A percentile compares a stretch with the other conserved stretches of the same genome.
phyloP scores from a whole-genome alignment of 2,329 filamentous ascomycete genomes.

The Aschersonia sp. region DNA sequence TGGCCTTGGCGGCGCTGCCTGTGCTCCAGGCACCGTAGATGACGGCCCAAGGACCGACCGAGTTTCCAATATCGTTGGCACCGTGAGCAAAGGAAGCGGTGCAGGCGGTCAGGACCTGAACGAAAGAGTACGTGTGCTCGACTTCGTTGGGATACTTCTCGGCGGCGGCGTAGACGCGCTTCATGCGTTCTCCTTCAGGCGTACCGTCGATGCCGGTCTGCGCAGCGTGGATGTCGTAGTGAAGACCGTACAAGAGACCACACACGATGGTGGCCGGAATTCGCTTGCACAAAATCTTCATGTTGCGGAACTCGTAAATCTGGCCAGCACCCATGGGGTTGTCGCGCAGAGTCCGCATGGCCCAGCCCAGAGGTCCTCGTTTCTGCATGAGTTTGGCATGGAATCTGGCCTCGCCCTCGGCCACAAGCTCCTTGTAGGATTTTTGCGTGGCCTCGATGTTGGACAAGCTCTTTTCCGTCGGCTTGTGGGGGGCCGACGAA shows the following conservation, averaged over 20 bases:
- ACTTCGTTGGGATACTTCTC: conserved; percentile 56
- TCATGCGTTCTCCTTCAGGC: conserved; percentile 10
- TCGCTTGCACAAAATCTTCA: conserved; percentile 47
- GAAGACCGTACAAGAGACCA: conserved; percentile 54
- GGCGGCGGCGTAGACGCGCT: conserved; percentile 48
- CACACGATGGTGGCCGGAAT: conserved; percentile 52
- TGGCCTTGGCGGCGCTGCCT: conserved; percentile 43
- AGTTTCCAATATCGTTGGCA: conserved; percentile 64
- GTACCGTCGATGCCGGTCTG: conserved; percentile 9
- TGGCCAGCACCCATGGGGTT: conserved; percentile 60
- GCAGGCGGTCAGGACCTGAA: conserved; percentile 54
- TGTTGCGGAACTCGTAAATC: conserved; percentile 62
- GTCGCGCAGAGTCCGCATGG: conserved; percentile 61
- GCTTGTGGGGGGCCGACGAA: conserved; percentile 7
- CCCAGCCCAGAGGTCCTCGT: conserved; percentile 61
- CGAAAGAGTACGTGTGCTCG: conserved; percentile 55
- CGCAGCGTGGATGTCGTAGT: conserved; percentile 63
- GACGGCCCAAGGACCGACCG: conserved; percentile 55
- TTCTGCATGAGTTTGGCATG: conserved; percentile 49
- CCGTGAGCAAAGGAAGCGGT: conserved; percentile 65
- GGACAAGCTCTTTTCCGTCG: conserved; percentile 19
- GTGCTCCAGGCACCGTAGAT: conserved; percentile 55
- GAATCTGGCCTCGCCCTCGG: conserved; percentile 40
- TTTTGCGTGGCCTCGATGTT: conserved; percentile 32
- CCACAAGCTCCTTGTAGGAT: conserved; percentile 46